Evolutionary conservation across 306 rosid genomes (phyloP).

Genomic region (Crataegus laevigata): DNA sequence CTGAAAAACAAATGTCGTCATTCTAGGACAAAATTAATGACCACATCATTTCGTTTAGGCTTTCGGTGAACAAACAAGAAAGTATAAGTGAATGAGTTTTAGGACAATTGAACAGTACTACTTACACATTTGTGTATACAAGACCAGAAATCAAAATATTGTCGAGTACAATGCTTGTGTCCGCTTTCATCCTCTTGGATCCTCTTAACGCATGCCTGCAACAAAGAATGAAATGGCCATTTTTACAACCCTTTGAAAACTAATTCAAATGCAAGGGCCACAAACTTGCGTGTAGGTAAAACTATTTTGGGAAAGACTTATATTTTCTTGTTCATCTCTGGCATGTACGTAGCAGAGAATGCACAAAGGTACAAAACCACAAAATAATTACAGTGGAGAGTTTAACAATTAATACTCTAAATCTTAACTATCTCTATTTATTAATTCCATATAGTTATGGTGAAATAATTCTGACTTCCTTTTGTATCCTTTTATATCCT

Average conservation of each 20-base stretch:
- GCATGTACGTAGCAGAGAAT: no score
- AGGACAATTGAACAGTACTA: slow-evolving; percentile 2
- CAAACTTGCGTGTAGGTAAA: no score
- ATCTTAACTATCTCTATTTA: not conserved
- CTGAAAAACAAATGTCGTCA: slow-evolving; percentile 14
- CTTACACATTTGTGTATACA: slow-evolving; percentile 96
- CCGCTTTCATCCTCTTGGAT: slow-evolving; percentile 59
- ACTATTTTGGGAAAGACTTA: no score
- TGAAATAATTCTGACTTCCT: not conserved
- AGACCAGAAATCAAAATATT: slow-evolving; percentile 88
- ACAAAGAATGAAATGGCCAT: no score
- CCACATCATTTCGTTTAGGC: slow-evolving; percentile 34
- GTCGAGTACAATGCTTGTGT: slow-evolving; percentile 95
- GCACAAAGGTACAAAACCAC: no score
- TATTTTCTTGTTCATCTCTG: no score
- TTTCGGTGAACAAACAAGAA: not conserved
- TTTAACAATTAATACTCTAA: not conserved
- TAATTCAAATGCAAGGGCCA: no score
- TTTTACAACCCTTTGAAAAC: no score
- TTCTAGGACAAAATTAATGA: not conserved
- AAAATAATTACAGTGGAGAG: not conserved
- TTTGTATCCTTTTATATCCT: no score
- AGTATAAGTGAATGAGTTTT: not conserved
- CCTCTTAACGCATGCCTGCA: no score
- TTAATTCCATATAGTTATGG: not conserved